A percentile compares a stretch with the other conserved stretches of the same genome.
These are phyloP conservation scores for Leersia perrieri DNA, from an alignment of 176 grass and related monocot genomes.

Conservation along the genomic window DNA sequence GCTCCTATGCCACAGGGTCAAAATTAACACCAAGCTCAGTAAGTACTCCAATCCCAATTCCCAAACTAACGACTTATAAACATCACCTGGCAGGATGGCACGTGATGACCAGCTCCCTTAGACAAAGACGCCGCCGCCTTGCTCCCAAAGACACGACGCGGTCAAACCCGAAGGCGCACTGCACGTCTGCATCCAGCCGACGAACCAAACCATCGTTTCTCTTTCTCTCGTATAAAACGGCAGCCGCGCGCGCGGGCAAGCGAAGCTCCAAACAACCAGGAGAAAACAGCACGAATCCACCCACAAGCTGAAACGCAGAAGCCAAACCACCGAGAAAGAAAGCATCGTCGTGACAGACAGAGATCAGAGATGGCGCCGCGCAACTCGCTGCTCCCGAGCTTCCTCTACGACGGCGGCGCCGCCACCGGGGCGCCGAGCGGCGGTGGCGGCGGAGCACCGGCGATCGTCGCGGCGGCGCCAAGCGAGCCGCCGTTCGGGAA, in stretches of 20 bases:
- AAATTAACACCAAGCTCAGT: background rate
- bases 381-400: conserved; percentile 60
- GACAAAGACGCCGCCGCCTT: conserved; percentile 24
- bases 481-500: conserved; percentile 69
- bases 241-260: background rate
- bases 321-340: background rate
- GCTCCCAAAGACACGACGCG: conserved; percentile 18
- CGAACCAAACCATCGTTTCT: background rate
- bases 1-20: background rate
- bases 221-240: conserved; percentile 2
- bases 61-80: background rate
- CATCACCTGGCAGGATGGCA: background rate
- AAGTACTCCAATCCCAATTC: background rate
- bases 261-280: conserved; percentile 2
- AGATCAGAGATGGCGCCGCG: conserved; percentile 47
- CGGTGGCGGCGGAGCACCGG: background rate
- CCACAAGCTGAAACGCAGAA: background rate
- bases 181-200: background rate
- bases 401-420: conserved; percentile 45
- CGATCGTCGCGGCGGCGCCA: conserved; percentile 42
- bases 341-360: background rate
- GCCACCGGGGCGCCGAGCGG: background rate
- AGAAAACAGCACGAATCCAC: background rate
- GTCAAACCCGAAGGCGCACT: conserved; percentile 10
- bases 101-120: background rate